These are phyloP conservation scores for Phytophthora pinifolia DNA, from an alignment of 352 stramenopile species.

Conservation along the genomic window DNA sequence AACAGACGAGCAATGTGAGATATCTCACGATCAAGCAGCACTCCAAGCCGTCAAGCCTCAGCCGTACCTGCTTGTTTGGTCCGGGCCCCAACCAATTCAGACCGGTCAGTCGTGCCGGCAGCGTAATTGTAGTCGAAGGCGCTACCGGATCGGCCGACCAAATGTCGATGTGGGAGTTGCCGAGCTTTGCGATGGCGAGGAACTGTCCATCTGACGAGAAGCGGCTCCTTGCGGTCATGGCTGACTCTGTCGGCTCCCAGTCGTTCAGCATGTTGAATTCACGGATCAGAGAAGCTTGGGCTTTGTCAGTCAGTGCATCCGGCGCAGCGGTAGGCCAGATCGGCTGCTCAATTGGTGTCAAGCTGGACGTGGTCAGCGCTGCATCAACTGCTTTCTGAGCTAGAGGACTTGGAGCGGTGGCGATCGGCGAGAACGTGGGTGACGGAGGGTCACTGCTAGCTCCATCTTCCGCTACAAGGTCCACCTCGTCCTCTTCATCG, in stretches of 20 bases:
- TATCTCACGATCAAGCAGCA: neutral
- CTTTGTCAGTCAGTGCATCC: slow-evolving; percentile 1
- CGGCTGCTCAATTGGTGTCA: slow-evolving; percentile 7
- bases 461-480: slow-evolving; percentile 6
- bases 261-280: slow-evolving; percentile 44
- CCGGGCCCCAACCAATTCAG: slow-evolving; percentile 36
- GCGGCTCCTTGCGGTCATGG: slow-evolving; percentile 33
- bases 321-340: slow-evolving; percentile 16
- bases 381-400: slow-evolving; percentile 1
- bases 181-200: slow-evolving; percentile 38
- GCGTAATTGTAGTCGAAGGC: slow-evolving; percentile 26
- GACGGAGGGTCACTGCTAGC: slow-evolving; percentile 11
- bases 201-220: slow-evolving; percentile 43
- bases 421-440: slow-evolving; percentile 32
- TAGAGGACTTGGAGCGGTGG: slow-evolving; percentile 3
- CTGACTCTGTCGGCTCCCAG: slow-evolving; percentile 31
- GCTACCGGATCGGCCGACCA: slow-evolving; percentile 37
- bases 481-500: slow-evolving; percentile 19
- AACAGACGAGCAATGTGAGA: slow-evolving; percentile 12
- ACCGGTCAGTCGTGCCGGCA: slow-evolving; percentile 27
- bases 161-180: slow-evolving; percentile 44
- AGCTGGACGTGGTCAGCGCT: slow-evolving; percentile 11
- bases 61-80: slow-evolving; percentile 32
- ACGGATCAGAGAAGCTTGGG: slow-evolving; percentile 33
- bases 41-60: neutral